Base-by-base conservation (phyloP, 331 rosid species). In the Prunus yedoensis region DNA sequence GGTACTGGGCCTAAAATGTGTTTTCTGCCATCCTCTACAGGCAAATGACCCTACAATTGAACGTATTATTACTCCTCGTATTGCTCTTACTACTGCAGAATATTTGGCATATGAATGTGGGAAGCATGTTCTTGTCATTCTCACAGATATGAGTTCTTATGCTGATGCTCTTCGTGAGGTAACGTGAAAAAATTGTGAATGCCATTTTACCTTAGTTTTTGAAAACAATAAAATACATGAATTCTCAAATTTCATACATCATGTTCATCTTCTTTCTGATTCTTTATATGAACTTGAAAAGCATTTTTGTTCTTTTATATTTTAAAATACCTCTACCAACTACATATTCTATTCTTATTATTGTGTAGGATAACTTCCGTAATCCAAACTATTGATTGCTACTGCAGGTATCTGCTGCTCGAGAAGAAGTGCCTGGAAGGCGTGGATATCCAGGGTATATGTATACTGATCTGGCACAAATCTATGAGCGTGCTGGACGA, bases 131-230 rank as follows among this genome's bases (percentile, higher is more conserved):
- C 99, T 95, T 77, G 99, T 95, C 87, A 95, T 95, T 67, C 91
- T 95, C 78, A 95, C 99, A 20, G 99, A 95, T 81, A 95, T 95
- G 99, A 95, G 99, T 89, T 95, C 99, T 76, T 95, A 95, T 82
- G 99, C 99, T 4, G 99, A 95, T 83, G 98, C 99, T 74, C 99
- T 95, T 82, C 99, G 99, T 85, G 99, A 95, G 99, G 99, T 95
- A 88, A 85, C 14, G 68, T 47, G 18, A 76, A 60, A 23, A 45
- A 8, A 12, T 17, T 45, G 27, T 7, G 27, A 46, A 32, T 63
- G 13, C 20, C 27, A 28, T 28, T 18, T 3, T 25, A 51, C 74
- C 49, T 27, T 32, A 11, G 13, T 32, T 13, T 53, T 21, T 54
- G 54, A 58, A 69, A 53, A 69, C 51, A 62, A 61, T 56, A 64